phyloP scores from a whole-genome alignment of 768 basidiomycete genomes.

The Tulasnella sp. region DNA sequence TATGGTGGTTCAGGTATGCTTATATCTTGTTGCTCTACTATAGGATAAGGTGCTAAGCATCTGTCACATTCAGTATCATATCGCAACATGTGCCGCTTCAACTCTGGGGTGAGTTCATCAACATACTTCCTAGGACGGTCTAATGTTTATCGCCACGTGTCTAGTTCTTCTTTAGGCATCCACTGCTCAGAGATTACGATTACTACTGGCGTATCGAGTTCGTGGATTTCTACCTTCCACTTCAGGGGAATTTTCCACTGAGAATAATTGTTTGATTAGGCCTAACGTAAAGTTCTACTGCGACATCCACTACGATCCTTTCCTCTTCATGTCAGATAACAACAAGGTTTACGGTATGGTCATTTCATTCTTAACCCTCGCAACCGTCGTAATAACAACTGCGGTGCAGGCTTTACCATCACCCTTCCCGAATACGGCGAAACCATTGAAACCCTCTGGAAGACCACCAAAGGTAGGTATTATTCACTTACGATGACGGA shows the following conservation, averaged over 20 bases:
- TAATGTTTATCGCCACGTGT: conserved; percentile 24
- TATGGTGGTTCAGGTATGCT: conserved; percentile 16
- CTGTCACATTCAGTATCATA: conserved; percentile 37
- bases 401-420: conserved; percentile 68
- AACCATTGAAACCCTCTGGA: conserved; percentile 75
- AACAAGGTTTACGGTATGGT: conserved; percentile 66
- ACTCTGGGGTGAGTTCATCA: conserved; percentile 51
- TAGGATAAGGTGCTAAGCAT: background rate
- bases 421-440: conserved; percentile 63
- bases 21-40: background rate
- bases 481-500: background rate
- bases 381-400: too few relatives aligned
- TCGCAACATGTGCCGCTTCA: conserved; percentile 92
- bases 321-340: conserved; percentile 63
- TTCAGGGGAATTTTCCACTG: conserved; percentile 1
- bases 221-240: conserved; percentile 22
- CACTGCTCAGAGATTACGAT: conserved; percentile 56
- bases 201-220: conserved; percentile 91
- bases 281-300: conserved; percentile 74
- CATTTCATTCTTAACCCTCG: background rate
- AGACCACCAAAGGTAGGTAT: conserved; percentile 47
- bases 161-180: conserved; percentile 75
- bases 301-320: conserved; percentile 62
- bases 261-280: conserved; percentile 28
- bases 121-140: background rate